Base-by-base conservation (phyloP, 179 eudicot species). In the Beta corolliflora region DNA sequence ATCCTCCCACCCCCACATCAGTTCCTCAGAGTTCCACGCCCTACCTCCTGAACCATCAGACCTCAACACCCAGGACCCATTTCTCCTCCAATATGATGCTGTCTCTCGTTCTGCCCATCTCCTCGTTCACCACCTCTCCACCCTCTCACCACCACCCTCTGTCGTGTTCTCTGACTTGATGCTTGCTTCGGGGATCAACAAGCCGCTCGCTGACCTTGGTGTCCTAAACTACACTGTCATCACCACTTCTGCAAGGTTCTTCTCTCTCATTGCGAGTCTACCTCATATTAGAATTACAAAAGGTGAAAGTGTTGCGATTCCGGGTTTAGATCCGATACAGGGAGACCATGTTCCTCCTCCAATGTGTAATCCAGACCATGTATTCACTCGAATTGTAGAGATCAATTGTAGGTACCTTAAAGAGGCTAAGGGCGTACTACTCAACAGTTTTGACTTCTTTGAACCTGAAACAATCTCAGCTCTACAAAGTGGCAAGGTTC, bases 141-240 rank as follows among this genome's bases (percentile, higher is more conserved):
- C 84, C 31, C 77, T 71, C 25, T 75, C 89, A 7, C 93, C 91
- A 9, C 86, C 89, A 11, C 70, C 87, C 61, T 81, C 89, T 0
- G 94, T 89, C 3, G 59, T 88, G 56, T 72, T 91, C 68, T 79
- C 90, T 9, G 95, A 91, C 75, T 70, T 90, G 44, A 12, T 87
- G 4, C 75, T 85, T 3, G 82, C 86, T 16, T 23, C 64, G 19
- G 82, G 89, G 14, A 15, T 87, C 73, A 31, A 9, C 65, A 63
- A 68, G 16, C 50, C 87, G 5, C 80, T 87, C 1, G 41, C 74
- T 0, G 66, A 81, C 31, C 86, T 80, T 19, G n/a, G 59, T 7
- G 45, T 91, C 9, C 83, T 86, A 1, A 74, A 59, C 63, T 89
- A 78, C 79, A 45, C 78, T 45, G 55, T 89, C n/a, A 36, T 73